These are phyloP conservation scores for Pseudognaphalium luteoalbum DNA, from an alignment of 129 eudicot genomes.

Conservation along the genomic window DNA sequence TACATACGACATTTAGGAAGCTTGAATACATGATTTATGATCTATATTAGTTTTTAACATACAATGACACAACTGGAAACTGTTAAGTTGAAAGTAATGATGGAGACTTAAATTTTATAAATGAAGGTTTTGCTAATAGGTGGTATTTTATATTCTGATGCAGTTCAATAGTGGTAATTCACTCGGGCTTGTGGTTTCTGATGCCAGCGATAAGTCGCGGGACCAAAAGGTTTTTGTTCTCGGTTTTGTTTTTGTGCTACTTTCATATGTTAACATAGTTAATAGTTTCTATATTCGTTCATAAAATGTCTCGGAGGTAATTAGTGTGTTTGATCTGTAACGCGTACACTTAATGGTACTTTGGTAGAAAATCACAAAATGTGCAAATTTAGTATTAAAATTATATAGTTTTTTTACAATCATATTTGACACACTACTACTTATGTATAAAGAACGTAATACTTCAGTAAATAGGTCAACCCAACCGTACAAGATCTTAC, in stretches of 20 bases:
- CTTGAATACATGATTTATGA: conserved; percentile 8
- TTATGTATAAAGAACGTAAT: neutral
- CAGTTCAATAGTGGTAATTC: conserved; percentile 58
- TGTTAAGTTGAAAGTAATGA: neutral
- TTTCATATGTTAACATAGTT: neutral
- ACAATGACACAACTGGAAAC: neutral
- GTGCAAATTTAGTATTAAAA: neutral
- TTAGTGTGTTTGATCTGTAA: neutral
- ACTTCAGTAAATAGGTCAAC: neutral
- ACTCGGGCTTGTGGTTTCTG: conserved; percentile 56
- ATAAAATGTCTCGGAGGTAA: neutral
- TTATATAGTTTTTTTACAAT: neutral
- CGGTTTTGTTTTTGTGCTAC: neutral
- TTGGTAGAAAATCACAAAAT: neutral
- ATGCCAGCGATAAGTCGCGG: conserved; percentile 81
- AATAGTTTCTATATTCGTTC: neutral
- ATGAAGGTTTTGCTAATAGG: conserved; percentile 20
- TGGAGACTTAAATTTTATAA: neutral
- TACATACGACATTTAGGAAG: neutral
- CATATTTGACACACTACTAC: neutral
- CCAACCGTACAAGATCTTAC: neutral
- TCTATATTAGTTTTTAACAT: neutral
- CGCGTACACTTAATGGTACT: neutral
- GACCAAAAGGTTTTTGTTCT: conserved; percentile 70
- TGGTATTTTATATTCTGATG: conserved; percentile 11